A percentile compares a stretch with the other conserved stretches of the same genome.
These are phyloP conservation scores for Epichloe scottii DNA, from an alignment of 2,329 filamentous ascomycete species.

Conservation along the genomic window DNA sequence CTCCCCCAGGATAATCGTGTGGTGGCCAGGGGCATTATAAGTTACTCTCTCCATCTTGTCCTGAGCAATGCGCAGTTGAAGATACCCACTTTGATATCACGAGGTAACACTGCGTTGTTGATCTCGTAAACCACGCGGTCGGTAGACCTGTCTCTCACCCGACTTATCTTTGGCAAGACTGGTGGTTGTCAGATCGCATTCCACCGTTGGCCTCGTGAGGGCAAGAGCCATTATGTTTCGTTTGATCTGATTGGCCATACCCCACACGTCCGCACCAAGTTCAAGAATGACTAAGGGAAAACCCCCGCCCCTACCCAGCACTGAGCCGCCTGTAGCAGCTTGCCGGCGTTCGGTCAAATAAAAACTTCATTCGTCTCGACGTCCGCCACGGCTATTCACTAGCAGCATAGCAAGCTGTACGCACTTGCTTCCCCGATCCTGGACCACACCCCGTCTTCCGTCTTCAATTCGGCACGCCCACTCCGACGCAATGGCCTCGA, in stretches of 20 bases:
- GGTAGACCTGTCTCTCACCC: too few species aligned
- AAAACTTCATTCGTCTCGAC: not conserved
- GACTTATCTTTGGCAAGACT: too few species aligned
- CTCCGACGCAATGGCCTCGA: conserved; percentile 43
- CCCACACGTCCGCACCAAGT: not conserved
- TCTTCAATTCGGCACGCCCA: not conserved
- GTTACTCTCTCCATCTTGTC: too few species aligned
- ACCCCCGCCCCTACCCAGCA: too few species aligned
- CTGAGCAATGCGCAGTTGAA: too few species aligned
- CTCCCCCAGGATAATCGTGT: too few species aligned
- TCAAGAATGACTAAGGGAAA: conserved; percentile 1
- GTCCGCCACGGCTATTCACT: not conserved
- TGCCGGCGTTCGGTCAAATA: not conserved
- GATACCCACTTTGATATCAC: too few species aligned
- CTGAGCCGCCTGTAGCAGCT: not conserved
- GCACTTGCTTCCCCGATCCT: not conserved
- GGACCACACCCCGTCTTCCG: not conserved
- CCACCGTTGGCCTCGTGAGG: not conserved
- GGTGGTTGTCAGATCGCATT: not conserved
- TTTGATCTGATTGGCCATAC: conserved; percentile 3
- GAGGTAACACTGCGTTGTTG: too few species aligned
- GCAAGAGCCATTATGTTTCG: conserved; percentile 2
- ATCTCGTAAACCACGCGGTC: too few species aligned
- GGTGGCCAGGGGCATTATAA: too few species aligned
- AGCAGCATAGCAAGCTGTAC: not conserved